Evolutionary conservation across 2,329 filamentous ascomycete species (phyloP).

Genomic region (Pyricularia grisea): DNA sequence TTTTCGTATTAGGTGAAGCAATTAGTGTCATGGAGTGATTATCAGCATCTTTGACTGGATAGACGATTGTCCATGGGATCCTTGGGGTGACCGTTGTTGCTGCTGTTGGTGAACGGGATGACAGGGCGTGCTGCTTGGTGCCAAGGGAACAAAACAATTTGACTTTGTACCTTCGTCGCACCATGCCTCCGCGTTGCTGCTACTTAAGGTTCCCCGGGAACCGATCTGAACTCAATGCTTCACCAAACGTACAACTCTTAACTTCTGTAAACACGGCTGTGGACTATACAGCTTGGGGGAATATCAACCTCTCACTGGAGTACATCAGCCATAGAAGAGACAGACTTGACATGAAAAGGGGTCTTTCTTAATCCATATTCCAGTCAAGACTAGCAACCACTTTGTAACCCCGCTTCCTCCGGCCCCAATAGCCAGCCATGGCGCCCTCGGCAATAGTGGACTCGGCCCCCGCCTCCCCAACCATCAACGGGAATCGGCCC

Average conservation of each 20-base stretch:
- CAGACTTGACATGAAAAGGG: background rate
- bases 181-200: background rate
- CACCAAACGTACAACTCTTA: background rate
- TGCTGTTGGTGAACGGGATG: background rate
- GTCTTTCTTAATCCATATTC: background rate
- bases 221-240: background rate
- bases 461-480: conserved; percentile 9
- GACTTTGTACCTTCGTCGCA: background rate
- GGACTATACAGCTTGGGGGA: background rate
- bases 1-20: background rate
- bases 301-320: background rate
- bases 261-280: background rate
- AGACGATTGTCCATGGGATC: background rate
- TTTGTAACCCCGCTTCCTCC: background rate
- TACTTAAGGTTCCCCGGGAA: background rate
- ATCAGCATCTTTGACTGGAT: background rate
- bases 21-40: background rate
- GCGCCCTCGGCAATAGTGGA: conserved; percentile 18
- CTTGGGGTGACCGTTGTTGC: background rate
- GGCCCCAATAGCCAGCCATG: conserved; percentile 10
- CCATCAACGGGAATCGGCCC: conserved; percentile 13
- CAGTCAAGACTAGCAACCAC: background rate
- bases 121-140: background rate
- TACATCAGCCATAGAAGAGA: background rate
- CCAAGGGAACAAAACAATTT: background rate